Evolutionary conservation across 768 basidiomycete species (phyloP), one percentile per base, ranked within the genome.

Genomic region (Serendipita sp.): DNA sequence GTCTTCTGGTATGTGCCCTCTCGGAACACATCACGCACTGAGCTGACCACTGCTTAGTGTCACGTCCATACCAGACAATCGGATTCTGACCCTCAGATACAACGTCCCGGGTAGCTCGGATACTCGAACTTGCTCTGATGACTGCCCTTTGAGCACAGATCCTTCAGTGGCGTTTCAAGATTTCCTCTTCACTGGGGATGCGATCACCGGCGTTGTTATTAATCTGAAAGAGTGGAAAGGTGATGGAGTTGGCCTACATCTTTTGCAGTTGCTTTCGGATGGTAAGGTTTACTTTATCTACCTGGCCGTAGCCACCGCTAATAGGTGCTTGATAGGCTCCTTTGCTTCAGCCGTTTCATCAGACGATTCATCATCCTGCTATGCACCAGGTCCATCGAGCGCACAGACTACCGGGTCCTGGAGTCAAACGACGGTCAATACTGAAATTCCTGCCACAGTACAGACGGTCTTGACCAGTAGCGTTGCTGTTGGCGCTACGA

Each of bases 251-350:
- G 96, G 94, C 44, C 74, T 99, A 34, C 92, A 95, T 71, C 77
- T 96, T 60, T 71, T 98, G n/a, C 91, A 98, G 69, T 76, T 98
- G 16, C 82, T 99, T 20, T 93, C 91, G 2, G 85, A 90, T 17
- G 96, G 95, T 64, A 62, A 66, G 66, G 69, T 48, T 31, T 42
- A n/a, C 60, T 61, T 0, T 68, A 64, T 34, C 66, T n/a, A 28
- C 38, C 60, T 53, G 56, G n/a, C 30, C 16, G 56, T 43, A 14
- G n/a, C 42, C 17, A 33, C 22, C 48, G 30, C 51, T 51, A 22
- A 42, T 51, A 41, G 60, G 42, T 62, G 50, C 28, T 38, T 20
- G n/a, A 3, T 24, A 72, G 72, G 72, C 56, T 88, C 93, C 16
- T 94, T 88, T 68, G 90, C 86, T 13, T 91, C 90, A 1, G 81